Evolutionary conservation across 2,329 filamentous ascomycete genomes (phyloP).

Genomic region (Davidsoniella virescens): DNA sequence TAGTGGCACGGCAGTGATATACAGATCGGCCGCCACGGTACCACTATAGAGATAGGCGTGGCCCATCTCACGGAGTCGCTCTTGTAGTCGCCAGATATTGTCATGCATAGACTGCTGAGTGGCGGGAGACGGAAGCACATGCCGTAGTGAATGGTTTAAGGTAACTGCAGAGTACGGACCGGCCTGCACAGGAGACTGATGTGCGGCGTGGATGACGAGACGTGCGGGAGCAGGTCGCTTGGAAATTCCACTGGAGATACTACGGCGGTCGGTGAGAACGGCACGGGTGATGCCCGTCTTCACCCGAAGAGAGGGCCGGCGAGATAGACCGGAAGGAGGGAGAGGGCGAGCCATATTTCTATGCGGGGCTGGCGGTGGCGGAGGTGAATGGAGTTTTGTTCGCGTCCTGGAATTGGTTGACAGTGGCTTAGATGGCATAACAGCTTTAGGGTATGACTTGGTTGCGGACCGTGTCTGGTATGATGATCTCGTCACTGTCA

Average conservation of each 20-base stretch:
- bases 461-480: neutral
- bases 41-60: conserved; percentile 9
- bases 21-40: conserved; percentile 6
- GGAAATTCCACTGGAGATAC: too few species aligned
- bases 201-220: neutral
- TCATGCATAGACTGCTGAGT: conserved; percentile 6
- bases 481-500: neutral
- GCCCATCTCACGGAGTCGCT: conserved; percentile 11
- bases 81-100: conserved; percentile 10
- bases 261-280: neutral
- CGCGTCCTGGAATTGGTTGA: neutral
- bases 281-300: conserved; percentile 5
- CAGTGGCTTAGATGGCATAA: neutral
- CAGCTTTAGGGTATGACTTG: neutral
- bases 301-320: conserved; percentile 7
- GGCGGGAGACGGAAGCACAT: neutral
- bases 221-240: neutral
- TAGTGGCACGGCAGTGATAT: conserved; percentile 6
- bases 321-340: neutral
- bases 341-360: too few species aligned
- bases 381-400: too few species aligned
- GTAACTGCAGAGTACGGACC: neutral
- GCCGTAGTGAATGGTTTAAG: neutral
- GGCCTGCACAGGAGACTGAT: neutral
- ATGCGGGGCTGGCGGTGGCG: too few species aligned